Evolutionary conservation across 768 basidiomycete genomes (phyloP), one percentile per base, ranked within the genome.

Genomic region (Boletus subcaerulescens): DNA sequence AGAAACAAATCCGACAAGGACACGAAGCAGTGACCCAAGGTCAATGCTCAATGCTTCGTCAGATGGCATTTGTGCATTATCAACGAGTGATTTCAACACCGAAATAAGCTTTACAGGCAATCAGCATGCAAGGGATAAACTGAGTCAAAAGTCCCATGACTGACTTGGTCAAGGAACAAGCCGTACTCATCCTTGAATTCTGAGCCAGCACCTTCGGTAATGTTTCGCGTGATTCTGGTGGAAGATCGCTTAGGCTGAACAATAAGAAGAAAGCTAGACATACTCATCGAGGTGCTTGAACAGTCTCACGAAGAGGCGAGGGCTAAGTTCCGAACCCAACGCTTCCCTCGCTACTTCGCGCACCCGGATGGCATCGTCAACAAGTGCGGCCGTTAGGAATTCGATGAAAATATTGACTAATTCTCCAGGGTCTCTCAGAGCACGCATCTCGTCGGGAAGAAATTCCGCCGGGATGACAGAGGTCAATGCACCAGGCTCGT

Each of bases 271-370:
- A 44, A 38, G 38, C 18, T 24, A 9, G 4, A 74, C 88, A 61
- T 68, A 93, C 93, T 82, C 80, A 49, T 90, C 87, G 53, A 96
- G 75, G 55, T 85, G 81, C 58, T 78, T 82, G 47, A 95, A 76
- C 31, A 95, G 71, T 53, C 77, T 79, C 20, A 80, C 74, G 61
- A 90, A 89, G 45, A 91, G 72, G 44, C 80, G 77, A 26, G 86
- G 84, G 56, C 84, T 86, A 18, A 95, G 75, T 62, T 97, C 93
- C 14, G 77, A 76, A 3, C 93, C 91, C 17, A 97, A 71, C 0
- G 91, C 90, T 51, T 93, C 91, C 59, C 84, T 80, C 3, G 89
- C 89, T 12, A 84, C 77, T 61, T 96, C 89, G n/a, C 92, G 82
- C 35, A 88, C 80, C 42, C 81, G 77, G 7, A 83, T 75, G 48